A percentile compares a stretch with the other conserved stretches of the same genome.
Evolutionary conservation across 2,329 filamentous ascomycete species (phyloP).

Genomic region (Tolypocladium pustulatum): DNA sequence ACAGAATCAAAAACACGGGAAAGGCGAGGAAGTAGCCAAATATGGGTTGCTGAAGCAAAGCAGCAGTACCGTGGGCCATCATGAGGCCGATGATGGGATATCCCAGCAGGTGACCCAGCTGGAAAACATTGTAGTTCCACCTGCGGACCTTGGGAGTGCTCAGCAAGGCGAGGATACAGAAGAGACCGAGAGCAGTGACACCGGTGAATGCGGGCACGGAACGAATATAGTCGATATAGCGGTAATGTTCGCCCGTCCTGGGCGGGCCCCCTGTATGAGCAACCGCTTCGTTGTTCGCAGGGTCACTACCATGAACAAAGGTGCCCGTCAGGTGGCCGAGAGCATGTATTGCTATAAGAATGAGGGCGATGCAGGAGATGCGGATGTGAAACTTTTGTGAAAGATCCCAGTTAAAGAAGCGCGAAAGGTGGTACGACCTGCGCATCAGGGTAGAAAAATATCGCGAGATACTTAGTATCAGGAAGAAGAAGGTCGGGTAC

Average conservation of each 20-base stretch:
- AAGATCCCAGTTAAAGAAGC: slow-evolving; percentile 47
- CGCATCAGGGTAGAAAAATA: slow-evolving; percentile 43
- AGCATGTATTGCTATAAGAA: slow-evolving; percentile 40
- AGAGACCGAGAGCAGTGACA: slow-evolving; percentile 34
- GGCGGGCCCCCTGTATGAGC: slow-evolving; percentile 15
- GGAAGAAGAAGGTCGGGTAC: slow-evolving; percentile 48
- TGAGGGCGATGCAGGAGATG: slow-evolving; percentile 38
- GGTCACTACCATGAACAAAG: slow-evolving; percentile 37
- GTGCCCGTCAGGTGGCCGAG: slow-evolving; percentile 43
- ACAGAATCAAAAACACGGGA: slow-evolving; percentile 37
- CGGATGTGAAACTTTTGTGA: slow-evolving; percentile 45
- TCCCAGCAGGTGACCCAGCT: slow-evolving; percentile 46
- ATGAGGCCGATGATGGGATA: slow-evolving; percentile 46
- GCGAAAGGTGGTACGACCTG: slow-evolving; percentile 38
- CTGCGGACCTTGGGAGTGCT: slow-evolving; percentile 39
- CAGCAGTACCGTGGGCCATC: slow-evolving; percentile 41
- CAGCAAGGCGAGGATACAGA: slow-evolving; percentile 36
- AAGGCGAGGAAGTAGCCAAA: slow-evolving; percentile 46
- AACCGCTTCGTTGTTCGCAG: slow-evolving; percentile 31
- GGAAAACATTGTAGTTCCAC: slow-evolving; percentile 46
- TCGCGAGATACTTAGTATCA: slow-evolving; percentile 47
- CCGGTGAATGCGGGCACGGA: slow-evolving; percentile 39
- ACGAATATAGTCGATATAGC: not conserved
- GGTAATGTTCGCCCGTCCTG: not conserved
- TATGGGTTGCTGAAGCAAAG: slow-evolving; percentile 42